These are phyloP conservation scores for Pachyrhizus erosus DNA, from an alignment of 306 rosid genomes.

Conservation along the genomic window DNA sequence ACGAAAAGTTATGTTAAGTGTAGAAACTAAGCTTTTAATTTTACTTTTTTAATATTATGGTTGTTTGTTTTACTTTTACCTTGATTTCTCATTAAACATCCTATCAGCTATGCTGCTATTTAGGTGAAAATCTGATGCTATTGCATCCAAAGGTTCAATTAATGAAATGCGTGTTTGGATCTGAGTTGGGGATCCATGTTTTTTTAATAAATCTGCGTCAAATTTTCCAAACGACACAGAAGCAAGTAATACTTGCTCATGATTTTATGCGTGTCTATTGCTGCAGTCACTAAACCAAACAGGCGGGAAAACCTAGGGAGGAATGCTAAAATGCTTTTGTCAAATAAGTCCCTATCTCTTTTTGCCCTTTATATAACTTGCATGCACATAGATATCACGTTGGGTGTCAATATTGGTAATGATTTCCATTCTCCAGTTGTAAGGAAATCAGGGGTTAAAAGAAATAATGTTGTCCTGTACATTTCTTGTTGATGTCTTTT, in stretches of 20 bases:
- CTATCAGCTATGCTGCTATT: not conserved
- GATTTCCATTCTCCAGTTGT: not conserved
- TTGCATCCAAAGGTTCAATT: conserved; percentile 11
- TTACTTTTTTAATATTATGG: not conserved
- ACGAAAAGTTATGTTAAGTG: not conserved
- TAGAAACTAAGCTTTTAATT: not conserved
- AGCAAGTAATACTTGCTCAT: no score
- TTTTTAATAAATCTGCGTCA: no score
- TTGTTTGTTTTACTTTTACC: conserved; percentile 8
- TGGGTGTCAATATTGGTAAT: conserved; percentile 1
- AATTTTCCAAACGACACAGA: no score
- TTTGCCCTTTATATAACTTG: conserved; percentile 20
- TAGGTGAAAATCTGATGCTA: conserved; percentile 8
- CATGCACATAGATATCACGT: not conserved
- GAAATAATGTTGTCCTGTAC: not conserved
- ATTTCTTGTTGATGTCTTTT: not conserved
- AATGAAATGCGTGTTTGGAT: not conserved
- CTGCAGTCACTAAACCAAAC: no score
- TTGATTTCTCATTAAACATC: conserved; percentile 14
- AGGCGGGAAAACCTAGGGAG: conserved; percentile 13
- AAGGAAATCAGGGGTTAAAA: not conserved
- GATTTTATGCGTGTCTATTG: no score
- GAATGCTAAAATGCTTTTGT: not conserved
- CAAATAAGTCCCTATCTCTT: not conserved
- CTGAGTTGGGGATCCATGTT: no score